Conservation (phyloP, 768 basidiomycete species). For the Psilocybe cyanescens region DNA sequence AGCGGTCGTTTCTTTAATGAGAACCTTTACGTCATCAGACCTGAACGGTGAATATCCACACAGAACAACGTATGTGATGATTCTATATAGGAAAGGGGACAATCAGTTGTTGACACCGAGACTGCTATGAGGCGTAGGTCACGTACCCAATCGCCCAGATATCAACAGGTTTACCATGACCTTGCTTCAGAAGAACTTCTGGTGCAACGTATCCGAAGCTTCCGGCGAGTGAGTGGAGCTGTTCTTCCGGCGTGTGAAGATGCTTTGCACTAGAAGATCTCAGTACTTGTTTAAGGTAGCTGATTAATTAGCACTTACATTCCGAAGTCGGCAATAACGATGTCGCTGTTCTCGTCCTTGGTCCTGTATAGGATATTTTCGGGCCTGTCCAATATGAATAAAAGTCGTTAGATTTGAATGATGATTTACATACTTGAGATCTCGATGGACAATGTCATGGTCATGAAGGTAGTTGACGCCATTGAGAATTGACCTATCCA, state of each 20-base stretch:
- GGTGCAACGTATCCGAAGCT: slow-evolving; percentile 93
- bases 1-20: slow-evolving; percentile 83
- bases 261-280: slow-evolving; percentile 73
- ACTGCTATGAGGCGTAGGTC: neutral
- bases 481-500: slow-evolving; percentile 71
- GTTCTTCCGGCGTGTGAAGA: slow-evolving; percentile 70
- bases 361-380: slow-evolving; percentile 96
- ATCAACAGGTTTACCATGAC: slow-evolving; percentile 92
- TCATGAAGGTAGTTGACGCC: slow-evolving; percentile 91
- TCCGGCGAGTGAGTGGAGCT: slow-evolving; percentile 73
- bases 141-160: slow-evolving; percentile 90
- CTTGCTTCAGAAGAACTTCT: slow-evolving; percentile 78
- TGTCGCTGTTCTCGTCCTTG: slow-evolving; percentile 71
- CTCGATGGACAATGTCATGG: slow-evolving; percentile 94
- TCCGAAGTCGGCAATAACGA: slow-evolving; percentile 97
- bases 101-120: slow-evolving; percentile 3
- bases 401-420: neutral
- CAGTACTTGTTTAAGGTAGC: neutral
- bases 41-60: slow-evolving; percentile 97
- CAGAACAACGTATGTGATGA: slow-evolving; percentile 93
- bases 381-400: slow-evolving; percentile 53
- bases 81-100: slow-evolving; percentile 42
- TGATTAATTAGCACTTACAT: slow-evolving; percentile 58
- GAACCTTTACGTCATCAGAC: slow-evolving; percentile 73
- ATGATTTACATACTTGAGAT: slow-evolving; percentile 72